Base-by-base conservation (phyloP, 257 asterid species). In the Nicotiana otophora region DNA sequence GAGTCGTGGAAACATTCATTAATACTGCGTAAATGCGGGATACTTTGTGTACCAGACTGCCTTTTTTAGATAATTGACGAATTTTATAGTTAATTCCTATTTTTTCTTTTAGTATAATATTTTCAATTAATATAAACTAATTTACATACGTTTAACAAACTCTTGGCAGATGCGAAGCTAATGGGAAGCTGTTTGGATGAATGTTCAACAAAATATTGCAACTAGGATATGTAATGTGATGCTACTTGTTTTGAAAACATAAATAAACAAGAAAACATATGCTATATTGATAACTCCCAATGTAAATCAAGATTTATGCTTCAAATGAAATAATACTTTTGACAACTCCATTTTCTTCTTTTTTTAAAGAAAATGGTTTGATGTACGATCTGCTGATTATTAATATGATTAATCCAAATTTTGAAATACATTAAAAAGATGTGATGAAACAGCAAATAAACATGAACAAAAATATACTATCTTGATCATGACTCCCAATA, bases 41-140 rank as follows among this genome's bases (percentile, higher is more conserved):
- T 39, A 7, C 0, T 6, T 7, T 39, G 0, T 39, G 10, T 0
- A 7, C 0, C 3, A 3, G 0, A 7, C 10, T 1, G 2, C 3
- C 10, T 7, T 39, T 36, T 39, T 1, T 39, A 39, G 46, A 39
- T 7, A 2, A 36, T 36, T 36, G 9, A 36, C 42, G 7, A 36
- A 39, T 39, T 39, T 36, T 39, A 0, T 39, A 39, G 46, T 2
- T 7, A 39, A 39, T 39, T 39, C 46, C 46, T 39, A 39, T 7
- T 39, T 39, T 39, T 39, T 39, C 10, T 39, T 39, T 1, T 39
- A 7, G 10, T 7, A 39, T 66, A 11, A 7, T 66, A 7, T 14
- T 65, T 31, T 46, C 12, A 16, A 57, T 19, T 68, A 36, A 34
- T 36, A 4, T 68, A 17, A 36, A 1, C 30, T 68, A 36, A 36